Conservation (phyloP, 2,329 filamentous ascomycete genomes). For the Metarhizium guizhouense region DNA sequence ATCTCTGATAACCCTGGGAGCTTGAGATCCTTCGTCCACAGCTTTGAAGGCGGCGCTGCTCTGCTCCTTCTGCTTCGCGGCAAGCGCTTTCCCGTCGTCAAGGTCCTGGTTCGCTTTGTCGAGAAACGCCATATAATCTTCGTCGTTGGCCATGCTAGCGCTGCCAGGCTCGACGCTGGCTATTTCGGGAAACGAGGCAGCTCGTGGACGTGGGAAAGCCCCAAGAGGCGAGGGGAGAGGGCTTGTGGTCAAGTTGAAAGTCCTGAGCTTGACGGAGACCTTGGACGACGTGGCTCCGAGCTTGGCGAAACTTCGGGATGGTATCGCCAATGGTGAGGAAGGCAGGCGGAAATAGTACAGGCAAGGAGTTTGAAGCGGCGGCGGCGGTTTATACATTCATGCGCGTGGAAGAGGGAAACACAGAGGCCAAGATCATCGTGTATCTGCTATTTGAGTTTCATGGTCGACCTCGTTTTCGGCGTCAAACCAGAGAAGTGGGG, state of each 20-base stretch:
- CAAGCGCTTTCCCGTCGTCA: slow-evolving; percentile 33
- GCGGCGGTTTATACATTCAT: background rate
- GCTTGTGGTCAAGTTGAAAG: background rate
- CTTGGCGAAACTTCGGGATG: background rate
- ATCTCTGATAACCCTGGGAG: slow-evolving; percentile 50
- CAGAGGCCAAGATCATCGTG: background rate
- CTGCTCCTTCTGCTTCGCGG: slow-evolving; percentile 10
- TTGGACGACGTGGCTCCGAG: background rate
- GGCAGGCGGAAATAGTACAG: background rate
- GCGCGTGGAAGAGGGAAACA: background rate
- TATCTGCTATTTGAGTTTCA: background rate
- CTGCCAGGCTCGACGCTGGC: background rate
- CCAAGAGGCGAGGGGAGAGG: background rate
- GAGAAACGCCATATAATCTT: slow-evolving; percentile 76
- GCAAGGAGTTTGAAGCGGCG: background rate
- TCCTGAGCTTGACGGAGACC: background rate
- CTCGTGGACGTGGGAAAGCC: background rate
- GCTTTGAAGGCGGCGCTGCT: slow-evolving; percentile 37
- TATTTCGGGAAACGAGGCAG: slow-evolving; percentile 11
- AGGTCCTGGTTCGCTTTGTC: slow-evolving; percentile 79
- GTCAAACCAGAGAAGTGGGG: slow-evolving; percentile 14
- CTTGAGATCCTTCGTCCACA: slow-evolving; percentile 41
- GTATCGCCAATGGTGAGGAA: background rate
- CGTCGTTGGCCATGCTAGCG: slow-evolving; percentile 60
- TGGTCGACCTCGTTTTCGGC: background rate